Conservation (phyloP, 768 basidiomycete genomes). For the Lyophyllum atratum region DNA sequence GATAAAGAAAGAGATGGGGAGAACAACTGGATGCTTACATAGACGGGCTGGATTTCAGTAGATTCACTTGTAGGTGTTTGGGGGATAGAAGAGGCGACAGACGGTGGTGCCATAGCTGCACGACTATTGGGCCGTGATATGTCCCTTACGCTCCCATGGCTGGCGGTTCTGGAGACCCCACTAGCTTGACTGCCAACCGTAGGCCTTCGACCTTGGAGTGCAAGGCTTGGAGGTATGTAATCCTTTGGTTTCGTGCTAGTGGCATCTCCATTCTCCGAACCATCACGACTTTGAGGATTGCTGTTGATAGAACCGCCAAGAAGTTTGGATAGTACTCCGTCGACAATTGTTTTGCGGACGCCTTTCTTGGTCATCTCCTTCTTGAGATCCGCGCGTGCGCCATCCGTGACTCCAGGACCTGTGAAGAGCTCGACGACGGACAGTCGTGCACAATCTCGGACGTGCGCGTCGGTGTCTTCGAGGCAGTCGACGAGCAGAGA, state of each 20-base stretch:
- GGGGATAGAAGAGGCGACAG: slow-evolving; percentile 38
- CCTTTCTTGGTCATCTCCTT: slow-evolving; percentile 85
- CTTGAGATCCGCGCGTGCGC: slow-evolving; percentile 91
- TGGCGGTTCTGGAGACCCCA: slow-evolving; percentile 45
- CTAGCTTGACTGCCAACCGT: slow-evolving; percentile 36
- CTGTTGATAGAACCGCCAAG: slow-evolving; percentile 47
- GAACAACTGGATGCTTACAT: slow-evolving; percentile 47
- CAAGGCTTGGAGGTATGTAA: slow-evolving; percentile 77
- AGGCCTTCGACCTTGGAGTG: slow-evolving; percentile 56
- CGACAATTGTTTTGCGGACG: slow-evolving; percentile 86
- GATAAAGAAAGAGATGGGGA: background rate
- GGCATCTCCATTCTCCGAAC: slow-evolving; percentile 60
- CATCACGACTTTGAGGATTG: slow-evolving; percentile 52
- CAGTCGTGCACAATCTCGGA: slow-evolving; percentile 82
- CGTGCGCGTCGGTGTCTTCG: slow-evolving; percentile 89
- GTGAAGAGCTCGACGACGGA: slow-evolving; percentile 86
- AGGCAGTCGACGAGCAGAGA: slow-evolving; percentile 78
- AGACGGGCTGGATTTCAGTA: slow-evolving; percentile 61
- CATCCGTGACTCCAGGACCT: slow-evolving; percentile 78
- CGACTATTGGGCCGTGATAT: slow-evolving; percentile 62
- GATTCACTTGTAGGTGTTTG: slow-evolving; percentile 41
- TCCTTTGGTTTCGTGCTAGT: slow-evolving; percentile 45
- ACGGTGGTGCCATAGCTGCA: slow-evolving; percentile 39
- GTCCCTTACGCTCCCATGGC: slow-evolving; percentile 52
- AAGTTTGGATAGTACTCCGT: slow-evolving; percentile 72